These are phyloP conservation scores for Exserohilum rostratum DNA, from an alignment of 2,329 filamentous ascomycete species.

Conservation along the genomic window DNA sequence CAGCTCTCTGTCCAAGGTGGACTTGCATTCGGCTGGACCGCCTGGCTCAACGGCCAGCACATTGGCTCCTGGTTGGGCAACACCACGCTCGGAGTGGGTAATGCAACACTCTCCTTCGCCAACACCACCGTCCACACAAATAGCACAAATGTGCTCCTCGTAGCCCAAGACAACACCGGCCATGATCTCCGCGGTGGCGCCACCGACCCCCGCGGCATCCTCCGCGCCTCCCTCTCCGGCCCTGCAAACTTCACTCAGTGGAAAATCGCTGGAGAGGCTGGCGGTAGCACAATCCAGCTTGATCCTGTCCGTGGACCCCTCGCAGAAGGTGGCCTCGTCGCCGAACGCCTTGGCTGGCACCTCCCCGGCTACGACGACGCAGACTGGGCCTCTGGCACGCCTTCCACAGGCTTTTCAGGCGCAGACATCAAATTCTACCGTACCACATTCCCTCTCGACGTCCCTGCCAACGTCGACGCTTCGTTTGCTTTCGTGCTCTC, in stretches of 20 bases:
- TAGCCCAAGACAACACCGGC: constrained; percentile 66
- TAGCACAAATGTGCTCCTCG: constrained; percentile 56
- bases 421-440: constrained; percentile 64
- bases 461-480: constrained; percentile 61
- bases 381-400: constrained; percentile 50
- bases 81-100: constrained; percentile 47
- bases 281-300: constrained; percentile 55
- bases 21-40: constrained; percentile 62
- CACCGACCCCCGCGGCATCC: constrained; percentile 59
- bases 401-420: constrained; percentile 52
- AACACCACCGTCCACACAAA: constrained; percentile 54
- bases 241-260: constrained; percentile 56
- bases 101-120: constrained; percentile 57
- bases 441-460: constrained; percentile 57
- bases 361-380: constrained; percentile 62
- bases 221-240: constrained; percentile 58
- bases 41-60: constrained; percentile 63
- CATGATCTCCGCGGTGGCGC: constrained; percentile 61
- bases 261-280: constrained; percentile 65
- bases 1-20: constrained; percentile 62
- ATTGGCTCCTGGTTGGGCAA: constrained; percentile 63
- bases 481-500: constrained; percentile 62
- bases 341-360: constrained; percentile 65
- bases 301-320: constrained; percentile 63
- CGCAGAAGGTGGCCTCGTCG: constrained; percentile 65